phyloP scores from a whole-genome alignment of 805 yeast genomes.

The Metschnikowia gelsemii region DNA sequence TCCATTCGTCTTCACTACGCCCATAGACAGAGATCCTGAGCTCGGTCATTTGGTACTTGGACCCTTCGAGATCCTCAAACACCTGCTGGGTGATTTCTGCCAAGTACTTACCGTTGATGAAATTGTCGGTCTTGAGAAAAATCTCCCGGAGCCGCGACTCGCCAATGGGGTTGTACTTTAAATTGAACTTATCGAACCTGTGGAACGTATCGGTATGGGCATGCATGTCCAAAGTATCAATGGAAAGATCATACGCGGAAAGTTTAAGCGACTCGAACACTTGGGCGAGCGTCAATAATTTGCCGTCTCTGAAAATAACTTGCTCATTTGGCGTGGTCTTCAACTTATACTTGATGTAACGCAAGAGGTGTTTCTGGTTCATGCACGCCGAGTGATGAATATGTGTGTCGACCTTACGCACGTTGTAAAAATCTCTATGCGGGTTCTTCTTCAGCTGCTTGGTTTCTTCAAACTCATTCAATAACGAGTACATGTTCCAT shows the following conservation, averaged over 20 bases:
- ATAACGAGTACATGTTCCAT: constrained; percentile 85
- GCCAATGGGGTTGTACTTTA: constrained; percentile 97
- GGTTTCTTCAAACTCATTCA: constrained; percentile 91
- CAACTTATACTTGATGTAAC: constrained; percentile 92
- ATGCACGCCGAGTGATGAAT: constrained; percentile 99
- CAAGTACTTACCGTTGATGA: constrained; percentile 79
- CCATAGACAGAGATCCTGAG: constrained; percentile 95
- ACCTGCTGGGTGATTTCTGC: constrained; percentile 96
- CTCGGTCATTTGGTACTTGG: constrained; percentile 97
- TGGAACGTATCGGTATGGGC: constrained; percentile 98
- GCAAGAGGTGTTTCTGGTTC: constrained; percentile 94
- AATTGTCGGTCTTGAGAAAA: constrained; percentile 92
- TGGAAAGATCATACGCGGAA: constrained; percentile 91
- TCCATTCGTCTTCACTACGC: constrained; percentile 89
- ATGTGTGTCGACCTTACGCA: constrained; percentile 96
- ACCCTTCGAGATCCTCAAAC: constrained; percentile 87
- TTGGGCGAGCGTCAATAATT: constrained; percentile 77
- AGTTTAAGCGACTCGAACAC: constrained; percentile 89
- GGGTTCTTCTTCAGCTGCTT: constrained; percentile 90
- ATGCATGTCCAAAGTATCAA: constrained; percentile 98
- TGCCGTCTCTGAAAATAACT: constrained; percentile 91
- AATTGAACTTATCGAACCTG: constrained; percentile 93
- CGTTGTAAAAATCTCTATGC: constrained; percentile 95
- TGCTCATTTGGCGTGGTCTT: constrained; percentile 83
- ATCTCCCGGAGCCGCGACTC: constrained; percentile 97